phyloP scores from a whole-genome alignment of 73 alveolate genomes.

The Paramecium bursaria region DNA sequence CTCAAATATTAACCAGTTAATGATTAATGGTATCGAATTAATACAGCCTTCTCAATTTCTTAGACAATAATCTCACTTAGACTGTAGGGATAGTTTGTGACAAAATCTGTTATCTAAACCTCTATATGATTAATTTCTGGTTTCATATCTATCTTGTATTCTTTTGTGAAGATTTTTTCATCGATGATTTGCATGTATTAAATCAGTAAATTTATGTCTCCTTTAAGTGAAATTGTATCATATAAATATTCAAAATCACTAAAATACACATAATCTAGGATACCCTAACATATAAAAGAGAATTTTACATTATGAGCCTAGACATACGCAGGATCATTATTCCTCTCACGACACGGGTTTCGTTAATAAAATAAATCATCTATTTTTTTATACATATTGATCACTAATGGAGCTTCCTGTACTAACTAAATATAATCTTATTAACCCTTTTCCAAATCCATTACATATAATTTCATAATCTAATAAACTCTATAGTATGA shows the following conservation, averaged over 20 bases:
- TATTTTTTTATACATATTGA: no score
- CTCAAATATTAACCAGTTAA: background rate
- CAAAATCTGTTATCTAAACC: background rate
- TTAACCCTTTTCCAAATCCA: no score
- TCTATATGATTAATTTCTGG: slow-evolving; percentile 11
- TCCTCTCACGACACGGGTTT: no score
- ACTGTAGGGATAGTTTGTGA: slow-evolving; percentile 6
- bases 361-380: no score
- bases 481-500: no score
- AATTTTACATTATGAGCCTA: no score
- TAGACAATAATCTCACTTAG: slow-evolving; percentile 8
- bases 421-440: no score
- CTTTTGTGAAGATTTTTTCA: background rate
- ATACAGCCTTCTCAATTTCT: slow-evolving; percentile 42
- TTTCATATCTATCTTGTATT: background rate
- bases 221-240: slow-evolving; percentile 35
- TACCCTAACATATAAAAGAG: no score
- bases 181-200: background rate
- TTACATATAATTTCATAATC: no score
- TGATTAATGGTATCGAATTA: slow-evolving; percentile 9
- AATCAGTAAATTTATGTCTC: slow-evolving; percentile 23
- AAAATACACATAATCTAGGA: slow-evolving; percentile 9
- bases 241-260: slow-evolving; percentile 37
- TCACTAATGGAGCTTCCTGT: no score
- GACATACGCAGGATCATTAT: no score